phyloP scores from a whole-genome alignment of 2,329 filamentous ascomycete genomes.

The Phaeosphaeria sp. region DNA sequence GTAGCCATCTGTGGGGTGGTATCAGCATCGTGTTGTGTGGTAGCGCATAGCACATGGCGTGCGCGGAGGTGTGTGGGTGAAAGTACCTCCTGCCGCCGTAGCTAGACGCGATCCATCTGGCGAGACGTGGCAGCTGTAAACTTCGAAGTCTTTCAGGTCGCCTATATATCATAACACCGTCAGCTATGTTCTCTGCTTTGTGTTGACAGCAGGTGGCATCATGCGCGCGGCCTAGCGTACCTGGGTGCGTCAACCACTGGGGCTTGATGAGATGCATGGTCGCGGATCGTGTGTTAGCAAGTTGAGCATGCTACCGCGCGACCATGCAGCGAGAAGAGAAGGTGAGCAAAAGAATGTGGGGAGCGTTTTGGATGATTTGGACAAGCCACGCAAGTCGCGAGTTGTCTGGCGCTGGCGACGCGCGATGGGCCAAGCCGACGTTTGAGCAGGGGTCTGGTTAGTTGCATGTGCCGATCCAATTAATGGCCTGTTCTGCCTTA shows the following conservation, averaged over 20 bases:
- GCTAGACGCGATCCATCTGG: conserved; percentile 91
- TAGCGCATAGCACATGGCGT: conserved; percentile 26
- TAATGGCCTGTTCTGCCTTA: conserved; percentile 5
- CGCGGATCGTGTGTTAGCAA: conserved; percentile 23
- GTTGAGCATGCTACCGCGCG: conserved; percentile 33
- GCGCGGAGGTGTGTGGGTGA: conserved; percentile 11
- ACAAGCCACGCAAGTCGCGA: conserved; percentile 32
- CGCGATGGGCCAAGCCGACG: conserved; percentile 33
- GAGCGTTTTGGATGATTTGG: conserved; percentile 21
- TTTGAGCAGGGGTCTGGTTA: conserved; percentile 40
- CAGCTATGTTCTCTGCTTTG: conserved; percentile 9
- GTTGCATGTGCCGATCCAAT: conserved; percentile 37
- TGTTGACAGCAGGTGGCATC: conserved; percentile 4
- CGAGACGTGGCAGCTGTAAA: conserved; percentile 97
- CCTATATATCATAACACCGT: conserved; percentile 58
- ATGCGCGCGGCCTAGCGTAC: conserved; percentile 54
- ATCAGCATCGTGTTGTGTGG: conserved; percentile 23
- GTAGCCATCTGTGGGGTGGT: conserved; percentile 74
- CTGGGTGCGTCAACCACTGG: conserved; percentile 93
- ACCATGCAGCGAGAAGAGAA: conserved; percentile 23
- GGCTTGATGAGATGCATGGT: conserved; percentile 80
- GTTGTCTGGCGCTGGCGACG: conserved; percentile 40
- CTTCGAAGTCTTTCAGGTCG: conserved; percentile 97
- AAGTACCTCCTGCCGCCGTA: conserved; percentile 87
- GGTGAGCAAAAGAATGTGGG: conserved; percentile 10